A percentile compares a stretch with the other conserved stretches of the same genome.
Conservation (phyloP, 2,329 filamentous ascomycete species). For the Colletotrichum camelliae region DNA sequence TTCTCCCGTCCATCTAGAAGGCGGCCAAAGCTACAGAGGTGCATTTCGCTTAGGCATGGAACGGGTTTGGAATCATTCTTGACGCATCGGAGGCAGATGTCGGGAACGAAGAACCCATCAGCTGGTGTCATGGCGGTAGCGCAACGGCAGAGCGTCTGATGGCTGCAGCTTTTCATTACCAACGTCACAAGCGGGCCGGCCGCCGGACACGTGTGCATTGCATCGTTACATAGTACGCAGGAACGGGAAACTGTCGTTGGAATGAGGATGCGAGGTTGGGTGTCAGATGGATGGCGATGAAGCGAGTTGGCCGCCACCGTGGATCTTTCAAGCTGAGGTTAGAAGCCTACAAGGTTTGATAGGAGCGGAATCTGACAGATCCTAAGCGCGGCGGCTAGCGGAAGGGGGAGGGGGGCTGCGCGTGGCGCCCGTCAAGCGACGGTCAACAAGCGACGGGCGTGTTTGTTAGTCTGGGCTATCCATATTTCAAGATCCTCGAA, state of each 20-base stretch:
- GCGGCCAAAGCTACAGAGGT: neutral
- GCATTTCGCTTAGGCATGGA: conserved; percentile 1
- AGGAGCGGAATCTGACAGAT: neutral
- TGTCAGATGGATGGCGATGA: neutral
- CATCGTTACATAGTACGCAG: neutral
- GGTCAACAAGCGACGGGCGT: neutral
- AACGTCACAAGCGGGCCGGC: neutral
- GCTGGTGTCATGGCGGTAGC: neutral
- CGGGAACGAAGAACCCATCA: neutral
- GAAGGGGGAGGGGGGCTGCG: no score
- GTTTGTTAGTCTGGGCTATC: neutral
- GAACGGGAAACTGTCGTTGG: neutral
- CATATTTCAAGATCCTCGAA: neutral
- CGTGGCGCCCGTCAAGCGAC: neutral
- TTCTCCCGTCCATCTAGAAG: conserved; percentile 16
- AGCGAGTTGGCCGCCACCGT: neutral
- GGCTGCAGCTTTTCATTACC: neutral
- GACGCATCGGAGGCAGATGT: neutral
- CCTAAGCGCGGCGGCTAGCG: neutral
- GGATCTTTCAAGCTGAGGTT: neutral
- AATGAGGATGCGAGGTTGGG: neutral
- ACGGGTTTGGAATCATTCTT: neutral
- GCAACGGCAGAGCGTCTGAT: neutral
- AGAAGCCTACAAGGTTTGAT: no score
- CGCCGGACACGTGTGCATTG: neutral